phyloP scores from a whole-genome alignment of 129 eudicot species.

The Flaveria bidentis region DNA sequence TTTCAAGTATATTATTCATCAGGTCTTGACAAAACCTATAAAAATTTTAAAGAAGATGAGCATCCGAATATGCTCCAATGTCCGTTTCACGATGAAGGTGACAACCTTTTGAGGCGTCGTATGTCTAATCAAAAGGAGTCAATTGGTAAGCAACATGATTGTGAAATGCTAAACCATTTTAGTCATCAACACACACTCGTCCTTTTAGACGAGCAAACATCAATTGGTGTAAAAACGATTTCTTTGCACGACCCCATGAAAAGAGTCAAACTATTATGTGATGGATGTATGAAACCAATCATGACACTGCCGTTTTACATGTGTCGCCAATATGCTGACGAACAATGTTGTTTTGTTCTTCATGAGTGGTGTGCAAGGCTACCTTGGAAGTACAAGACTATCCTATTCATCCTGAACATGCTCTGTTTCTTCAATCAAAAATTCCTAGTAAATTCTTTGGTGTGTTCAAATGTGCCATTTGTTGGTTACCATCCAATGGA shows the following conservation, averaged over 20 bases:
- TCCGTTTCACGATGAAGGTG: neutral
- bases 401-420: neutral
- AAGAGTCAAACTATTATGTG: conserved; percentile 2
- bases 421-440: neutral
- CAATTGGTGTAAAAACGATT: neutral
- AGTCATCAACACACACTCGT: neutral
- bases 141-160: neutral
- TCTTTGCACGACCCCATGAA: neutral
- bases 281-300: conserved; percentile 16
- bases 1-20: no score
- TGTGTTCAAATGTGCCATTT: neutral
- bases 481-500: neutral
- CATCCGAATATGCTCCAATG: neutral
- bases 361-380: conserved; percentile 19
- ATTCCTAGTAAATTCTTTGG: neutral
- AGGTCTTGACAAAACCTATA: neutral
- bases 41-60: neutral
- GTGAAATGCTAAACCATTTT: neutral
- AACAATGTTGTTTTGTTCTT: conserved; percentile 2
- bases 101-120: conserved; percentile 3
- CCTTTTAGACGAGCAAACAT: conserved; percentile 3
- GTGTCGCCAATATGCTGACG: neutral
- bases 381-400: neutral
- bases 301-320: conserved; percentile 9
- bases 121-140: neutral